Conservation (phyloP, 202 grass and related monocot genomes). For the Miscanthus sacchariflorus region DNA sequence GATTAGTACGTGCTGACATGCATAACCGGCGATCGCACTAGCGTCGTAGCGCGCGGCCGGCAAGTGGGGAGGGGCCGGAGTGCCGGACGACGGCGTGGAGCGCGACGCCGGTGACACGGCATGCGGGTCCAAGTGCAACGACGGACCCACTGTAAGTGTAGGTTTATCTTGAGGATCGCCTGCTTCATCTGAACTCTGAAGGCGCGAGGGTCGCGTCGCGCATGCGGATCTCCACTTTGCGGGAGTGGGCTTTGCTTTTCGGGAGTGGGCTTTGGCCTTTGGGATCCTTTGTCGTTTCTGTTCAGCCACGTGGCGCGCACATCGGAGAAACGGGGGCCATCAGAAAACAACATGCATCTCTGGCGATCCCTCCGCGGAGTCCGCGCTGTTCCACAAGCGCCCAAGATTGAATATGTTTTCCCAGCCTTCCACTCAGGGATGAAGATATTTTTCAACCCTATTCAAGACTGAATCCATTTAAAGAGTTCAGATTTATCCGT, state of each 20-base stretch:
- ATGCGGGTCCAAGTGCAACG: not conserved
- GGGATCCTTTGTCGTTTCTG: not conserved
- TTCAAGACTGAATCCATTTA: too few relatives aligned
- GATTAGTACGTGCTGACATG: not conserved
- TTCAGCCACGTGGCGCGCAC: slow-evolving; percentile 19
- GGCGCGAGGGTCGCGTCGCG: not conserved
- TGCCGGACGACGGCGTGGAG: not conserved
- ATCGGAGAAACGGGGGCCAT: too few relatives aligned
- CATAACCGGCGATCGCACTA: not conserved
- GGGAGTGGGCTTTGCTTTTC: slow-evolving; percentile 2
- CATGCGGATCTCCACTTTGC: not conserved
- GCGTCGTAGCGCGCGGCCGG: not conserved
- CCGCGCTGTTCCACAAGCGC: too few relatives aligned
- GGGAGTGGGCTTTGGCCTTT: slow-evolving; percentile 7
- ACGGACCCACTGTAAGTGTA: not conserved
- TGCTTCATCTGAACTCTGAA: not conserved
- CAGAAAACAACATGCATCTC: too few relatives aligned
- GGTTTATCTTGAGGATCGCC: not conserved
- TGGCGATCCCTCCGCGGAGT: too few relatives aligned
- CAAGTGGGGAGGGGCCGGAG: not conserved
- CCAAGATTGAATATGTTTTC: too few relatives aligned
- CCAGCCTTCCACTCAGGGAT: too few relatives aligned
- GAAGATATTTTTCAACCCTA: too few relatives aligned
- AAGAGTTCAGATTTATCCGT: too few relatives aligned
- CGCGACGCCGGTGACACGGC: not conserved